Base-by-base conservation (phyloP, 2,329 filamentous ascomycete species). In the Alternaria viburni region DNA sequence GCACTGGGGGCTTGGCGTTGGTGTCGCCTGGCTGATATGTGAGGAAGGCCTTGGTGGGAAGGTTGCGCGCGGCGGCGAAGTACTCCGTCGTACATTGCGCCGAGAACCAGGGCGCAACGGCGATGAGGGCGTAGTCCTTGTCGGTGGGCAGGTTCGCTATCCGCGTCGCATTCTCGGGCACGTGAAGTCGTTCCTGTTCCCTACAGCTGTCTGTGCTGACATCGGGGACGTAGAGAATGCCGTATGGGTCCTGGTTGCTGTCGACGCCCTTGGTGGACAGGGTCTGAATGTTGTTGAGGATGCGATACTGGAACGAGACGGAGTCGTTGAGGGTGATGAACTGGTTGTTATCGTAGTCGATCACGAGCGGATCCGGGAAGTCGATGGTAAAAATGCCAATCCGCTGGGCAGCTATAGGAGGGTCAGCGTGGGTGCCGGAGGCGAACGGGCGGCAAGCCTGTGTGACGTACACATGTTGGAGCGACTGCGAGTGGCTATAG, bases 41-140 rank as follows among this genome's bases (percentile, higher is more conserved):
- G n/a, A 90, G 64, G 57, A 89, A 83, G 19, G 81, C 86, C 45
- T 88, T 86, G 10, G 90, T 84, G 2, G 69, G 55, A 23, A 87
- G 85, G 68, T 90, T 87, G n/a, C 87, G 86, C 19, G 86, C 86
- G 12, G 83, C 82, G 17, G 85, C 81, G 50, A 98, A 85, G 76
- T 93, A 97, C 47, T 90, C 86, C 59, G 85, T 81, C 12, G 92
- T 91, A 76, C 95, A 99, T 25, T 88, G 82, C 8, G 86, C 82
- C 65, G 86, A 91, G 71, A 93, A 88, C 94, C 95, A 98, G 26
- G 95, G 95, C 23, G 93, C 94, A 57, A 97, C 82, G 26, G 91
- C 94, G 70, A 97, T 88, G 55, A 93, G 84, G 59, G 90, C 89
- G 77, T 92, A 93, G 69, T 91, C 88, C 19, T 78, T 77, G 52